Evolutionary conservation across 2,329 filamentous ascomycete genomes (phyloP), one percentile per base, ranked within the genome.

Genomic region (Pyrenophora teres): DNA sequence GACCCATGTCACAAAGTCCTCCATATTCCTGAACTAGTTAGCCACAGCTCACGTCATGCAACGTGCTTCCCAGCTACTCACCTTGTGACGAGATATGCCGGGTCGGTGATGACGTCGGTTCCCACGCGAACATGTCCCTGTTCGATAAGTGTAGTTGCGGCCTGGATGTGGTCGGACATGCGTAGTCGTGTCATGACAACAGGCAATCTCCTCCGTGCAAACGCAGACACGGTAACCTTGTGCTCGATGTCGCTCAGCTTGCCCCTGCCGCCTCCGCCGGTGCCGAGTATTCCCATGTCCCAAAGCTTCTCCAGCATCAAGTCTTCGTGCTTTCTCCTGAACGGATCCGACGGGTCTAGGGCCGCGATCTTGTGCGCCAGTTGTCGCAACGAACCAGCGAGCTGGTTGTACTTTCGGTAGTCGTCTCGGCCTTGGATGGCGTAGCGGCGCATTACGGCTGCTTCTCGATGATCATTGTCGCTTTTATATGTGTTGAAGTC

Each of bases 1-100:
- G 8, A 93, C 88, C 93, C 93, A 97, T 0, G 93, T 97, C 15
- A 97, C 89, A 72, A 95, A 96, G 76, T 97, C 93, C 77, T 97
- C 93, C 83, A 96, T 90, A 55, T 86, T 89, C 60, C 92, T 77
- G 40, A 5, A 4, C 16, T 12, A n/a, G n/a, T 18, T 4, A 15
- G 12, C 12, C 18, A 13, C 9, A 6, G 2, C 10, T 4, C 27
- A 13, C 27, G 9, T 4, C 10, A 30, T 30, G 27, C 27, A 4
- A 4, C 27, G 9, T 12, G 27, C 19, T 21, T 21, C 19, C 19
- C 19, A 9, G 9, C 9, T 4, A 13, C 27, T 30, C 10, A 30
- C 27, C 27, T 30, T 13, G 90, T 94, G 6, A 97, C 91, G 46
- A 97, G 76, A 67, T 92, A 97, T 0, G 92, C 92, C 23, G 92